A percentile compares a stretch with the other conserved stretches of the same genome.
These are phyloP conservation scores for Phytophthora melonis DNA, from an alignment of 352 stramenopile genomes.

Conservation along the genomic window DNA sequence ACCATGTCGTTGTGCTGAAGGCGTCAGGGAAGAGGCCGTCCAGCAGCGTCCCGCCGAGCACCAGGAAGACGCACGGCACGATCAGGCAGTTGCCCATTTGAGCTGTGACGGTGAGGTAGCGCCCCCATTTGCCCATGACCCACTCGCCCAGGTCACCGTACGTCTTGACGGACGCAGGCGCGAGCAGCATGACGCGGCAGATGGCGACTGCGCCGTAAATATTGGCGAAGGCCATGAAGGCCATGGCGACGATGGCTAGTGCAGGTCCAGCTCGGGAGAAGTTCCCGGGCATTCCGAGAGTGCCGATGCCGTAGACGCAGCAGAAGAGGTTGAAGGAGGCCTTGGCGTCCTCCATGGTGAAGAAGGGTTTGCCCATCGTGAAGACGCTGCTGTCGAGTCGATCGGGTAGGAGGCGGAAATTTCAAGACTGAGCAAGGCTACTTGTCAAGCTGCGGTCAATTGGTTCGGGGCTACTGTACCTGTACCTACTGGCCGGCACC, in stretches of 20 bases:
- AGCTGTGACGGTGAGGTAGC: background rate
- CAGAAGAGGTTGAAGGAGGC: background rate
- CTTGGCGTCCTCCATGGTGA: background rate
- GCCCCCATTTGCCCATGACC: background rate
- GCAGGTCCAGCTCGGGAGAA: background rate
- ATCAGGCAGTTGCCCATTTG: slow-evolving; percentile 4
- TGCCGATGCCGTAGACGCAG: background rate
- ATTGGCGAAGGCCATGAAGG: background rate
- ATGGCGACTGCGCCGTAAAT: background rate
- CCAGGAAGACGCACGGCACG: background rate
- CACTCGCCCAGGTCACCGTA: background rate
- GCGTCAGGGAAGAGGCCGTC: background rate
- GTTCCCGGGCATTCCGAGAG: slow-evolving; percentile 1
- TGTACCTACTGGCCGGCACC: background rate
- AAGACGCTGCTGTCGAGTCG: background rate
- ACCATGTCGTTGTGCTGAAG: background rate
- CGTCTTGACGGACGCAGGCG: background rate
- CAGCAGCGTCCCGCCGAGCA: slow-evolving; percentile 1
- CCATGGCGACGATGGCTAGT: background rate
- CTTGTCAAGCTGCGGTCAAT: background rate
- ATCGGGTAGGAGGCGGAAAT: background rate
- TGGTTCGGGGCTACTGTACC: background rate
- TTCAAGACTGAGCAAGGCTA: background rate
- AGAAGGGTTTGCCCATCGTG: background rate
- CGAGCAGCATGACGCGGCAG: slow-evolving; percentile 1